Evolutionary conservation across 2,329 filamentous ascomycete species (phyloP).

Genomic region (Arthrinium puccinioides): DNA sequence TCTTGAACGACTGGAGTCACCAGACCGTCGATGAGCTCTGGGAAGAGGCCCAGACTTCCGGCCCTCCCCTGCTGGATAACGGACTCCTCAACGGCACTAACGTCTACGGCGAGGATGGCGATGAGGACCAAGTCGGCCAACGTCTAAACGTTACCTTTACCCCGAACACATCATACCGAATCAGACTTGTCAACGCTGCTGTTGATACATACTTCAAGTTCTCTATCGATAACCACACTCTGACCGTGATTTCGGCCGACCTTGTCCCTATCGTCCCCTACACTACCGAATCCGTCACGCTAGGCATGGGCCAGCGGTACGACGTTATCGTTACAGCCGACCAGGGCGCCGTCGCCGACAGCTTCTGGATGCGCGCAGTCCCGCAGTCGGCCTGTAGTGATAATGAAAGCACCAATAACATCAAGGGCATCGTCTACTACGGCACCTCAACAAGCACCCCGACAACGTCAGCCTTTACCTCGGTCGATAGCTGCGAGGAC

Average conservation of each 20-base stretch:
- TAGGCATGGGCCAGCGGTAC: constrained; percentile 33
- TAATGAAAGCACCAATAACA: constrained; percentile 8
- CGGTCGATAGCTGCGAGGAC: constrained; percentile 25
- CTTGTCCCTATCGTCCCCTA: constrained; percentile 49
- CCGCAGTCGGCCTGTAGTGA: constrained; percentile 29
- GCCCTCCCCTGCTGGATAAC: constrained; percentile 33
- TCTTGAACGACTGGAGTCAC: constrained; percentile 54
- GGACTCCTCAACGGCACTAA: constrained; percentile 28
- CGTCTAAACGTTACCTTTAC: constrained; percentile 30
- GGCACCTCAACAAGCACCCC: constrained; percentile 16
- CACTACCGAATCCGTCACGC: constrained; percentile 31
- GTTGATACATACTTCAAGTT: constrained; percentile 34
- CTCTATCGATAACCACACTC: constrained; percentile 41
- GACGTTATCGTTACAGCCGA: constrained; percentile 8
- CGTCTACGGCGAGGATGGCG: constrained; percentile 22
- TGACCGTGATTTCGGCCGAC: constrained; percentile 48
- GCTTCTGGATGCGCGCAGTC: constrained; percentile 40
- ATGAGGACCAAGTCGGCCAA: constrained; percentile 12
- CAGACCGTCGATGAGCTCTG: constrained; percentile 31
- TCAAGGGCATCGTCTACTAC: constrained; percentile 28
- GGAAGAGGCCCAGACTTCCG: constrained; percentile 14
- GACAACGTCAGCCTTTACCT: constrained; percentile 6
- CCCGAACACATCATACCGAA: constrained; percentile 33
- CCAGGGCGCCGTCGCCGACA: constrained; percentile 12
- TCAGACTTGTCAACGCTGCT: constrained; percentile 37